Percentiles rank a stretch among this genome's conserved stretches.
Conservation (phyloP, 2,329 filamentous ascomycete species). For the Leptographium lundbergii region DNA sequence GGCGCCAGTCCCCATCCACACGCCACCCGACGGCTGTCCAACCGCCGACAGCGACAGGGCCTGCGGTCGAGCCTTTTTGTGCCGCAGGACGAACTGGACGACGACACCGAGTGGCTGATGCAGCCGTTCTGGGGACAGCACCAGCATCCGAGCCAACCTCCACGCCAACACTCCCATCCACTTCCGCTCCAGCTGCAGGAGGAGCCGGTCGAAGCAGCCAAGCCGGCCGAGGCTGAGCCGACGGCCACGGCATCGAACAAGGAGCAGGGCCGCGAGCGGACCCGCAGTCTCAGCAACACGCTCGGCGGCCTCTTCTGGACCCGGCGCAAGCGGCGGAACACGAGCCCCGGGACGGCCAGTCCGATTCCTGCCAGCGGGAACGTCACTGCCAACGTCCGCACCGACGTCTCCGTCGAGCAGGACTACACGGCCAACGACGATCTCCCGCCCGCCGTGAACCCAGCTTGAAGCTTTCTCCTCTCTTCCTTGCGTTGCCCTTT, state of each 20-base stretch:
- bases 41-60: constrained; percentile 34
- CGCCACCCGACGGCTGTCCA: constrained; percentile 28
- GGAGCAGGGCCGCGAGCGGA: constrained; percentile 17
- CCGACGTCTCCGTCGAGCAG: neutral
- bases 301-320: constrained; percentile 23
- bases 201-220: neutral
- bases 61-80: constrained; percentile 44
- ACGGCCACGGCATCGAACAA: neutral
- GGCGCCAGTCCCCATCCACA: constrained; percentile 15
- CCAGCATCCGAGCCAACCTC: neutral
- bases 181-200: neutral
- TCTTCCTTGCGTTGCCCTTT: neutral
- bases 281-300: constrained; percentile 27
- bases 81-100: constrained; percentile 26
- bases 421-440: neutral
- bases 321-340: constrained; percentile 14
- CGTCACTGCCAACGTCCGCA: neutral
- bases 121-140: neutral
- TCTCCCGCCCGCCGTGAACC: neutral
- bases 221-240: neutral
- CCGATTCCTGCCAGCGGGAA: neutral
- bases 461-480: too few relatives aligned
- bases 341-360: constrained; percentile 1
- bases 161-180: neutral
- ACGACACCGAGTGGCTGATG: constrained; percentile 10